Evolutionary conservation across 768 basidiomycete species (phyloP).

Genomic region (Leccinum incarnatum): DNA sequence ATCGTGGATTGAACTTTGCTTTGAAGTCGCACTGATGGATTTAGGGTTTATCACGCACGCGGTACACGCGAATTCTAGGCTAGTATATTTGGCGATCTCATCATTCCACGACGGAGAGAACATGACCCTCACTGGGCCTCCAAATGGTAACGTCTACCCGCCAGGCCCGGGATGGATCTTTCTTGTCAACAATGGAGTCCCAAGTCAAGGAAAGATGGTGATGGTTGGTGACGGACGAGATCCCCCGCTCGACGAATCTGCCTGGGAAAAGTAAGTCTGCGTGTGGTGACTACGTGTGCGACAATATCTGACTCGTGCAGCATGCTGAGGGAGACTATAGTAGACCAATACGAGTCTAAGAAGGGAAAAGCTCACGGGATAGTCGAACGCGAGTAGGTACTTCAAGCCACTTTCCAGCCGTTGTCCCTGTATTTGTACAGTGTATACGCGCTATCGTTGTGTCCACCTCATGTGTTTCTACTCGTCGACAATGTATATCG

Average conservation of each 20-base stretch:
- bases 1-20: conserved; percentile 6
- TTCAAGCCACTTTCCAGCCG: neutral
- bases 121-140: conserved; percentile 63
- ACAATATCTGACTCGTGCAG: conserved; percentile 30
- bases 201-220: conserved; percentile 58
- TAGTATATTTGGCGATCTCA: conserved; percentile 59
- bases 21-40: conserved; percentile 72
- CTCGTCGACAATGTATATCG: conserved; percentile 10
- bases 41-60: conserved; percentile 80
- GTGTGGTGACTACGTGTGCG: neutral
- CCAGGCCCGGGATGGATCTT: conserved; percentile 81
- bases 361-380: conserved; percentile 22
- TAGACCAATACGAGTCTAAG: conserved; percentile 49
- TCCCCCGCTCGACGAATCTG: conserved; percentile 56
- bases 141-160: conserved; percentile 63
- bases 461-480: conserved; percentile 4
- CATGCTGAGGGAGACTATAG: conserved; percentile 44
- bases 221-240: conserved; percentile 67
- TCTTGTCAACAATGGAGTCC: conserved; percentile 62
- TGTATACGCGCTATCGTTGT: neutral
- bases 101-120: conserved; percentile 41
- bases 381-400: conserved; percentile 10
- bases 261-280: conserved; percentile 55
- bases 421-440: neutral
- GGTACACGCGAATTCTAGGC: conserved; percentile 71